Evolutionary conservation across 345 rosid genomes (phyloP).

Genomic region (Isatis tinctoria): DNA sequence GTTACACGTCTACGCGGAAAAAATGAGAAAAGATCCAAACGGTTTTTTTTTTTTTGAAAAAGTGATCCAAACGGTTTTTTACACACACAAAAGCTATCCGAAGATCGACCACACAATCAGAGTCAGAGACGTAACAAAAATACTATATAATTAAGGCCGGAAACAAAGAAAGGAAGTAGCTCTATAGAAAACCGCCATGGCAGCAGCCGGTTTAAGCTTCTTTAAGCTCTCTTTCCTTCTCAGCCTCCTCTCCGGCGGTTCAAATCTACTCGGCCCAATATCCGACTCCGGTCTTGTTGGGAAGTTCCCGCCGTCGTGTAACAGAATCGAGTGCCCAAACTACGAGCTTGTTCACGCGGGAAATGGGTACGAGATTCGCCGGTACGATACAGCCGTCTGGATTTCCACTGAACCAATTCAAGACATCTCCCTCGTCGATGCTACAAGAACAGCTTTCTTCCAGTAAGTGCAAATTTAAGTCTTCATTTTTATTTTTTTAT

Average conservation of each 20-base stretch:
- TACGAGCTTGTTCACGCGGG: constrained; percentile 48
- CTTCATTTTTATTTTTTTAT: too few species aligned
- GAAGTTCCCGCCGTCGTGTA: constrained; percentile 61
- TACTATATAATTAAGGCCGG: not conserved
- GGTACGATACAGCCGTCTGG: constrained; percentile 57
- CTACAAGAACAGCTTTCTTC: constrained; percentile 69
- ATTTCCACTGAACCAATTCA: constrained; percentile 60
- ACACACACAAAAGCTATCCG: constrained; percentile 27
- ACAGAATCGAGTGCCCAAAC: constrained; percentile 73
- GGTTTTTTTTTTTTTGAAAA: too few species aligned
- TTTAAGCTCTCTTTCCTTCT: constrained; percentile 44
- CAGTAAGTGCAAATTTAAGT: constrained; percentile 33
- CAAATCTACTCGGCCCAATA: not conserved
- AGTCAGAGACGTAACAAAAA: not conserved
- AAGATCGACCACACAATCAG: constrained; percentile 26
- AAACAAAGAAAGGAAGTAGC: not conserved
- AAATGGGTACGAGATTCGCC: constrained; percentile 68
- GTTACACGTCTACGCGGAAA: not conserved
- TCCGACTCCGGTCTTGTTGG: constrained; percentile 1
- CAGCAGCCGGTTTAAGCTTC: constrained; percentile 23
- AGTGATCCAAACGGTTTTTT: not conserved
- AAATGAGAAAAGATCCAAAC: not conserved
- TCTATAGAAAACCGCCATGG: constrained; percentile 26
- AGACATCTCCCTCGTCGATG: constrained; percentile 70
- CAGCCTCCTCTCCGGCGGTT: constrained; percentile 45